Conservation (phyloP, 441 rosid genomes). For the Croton laevigatus region DNA sequence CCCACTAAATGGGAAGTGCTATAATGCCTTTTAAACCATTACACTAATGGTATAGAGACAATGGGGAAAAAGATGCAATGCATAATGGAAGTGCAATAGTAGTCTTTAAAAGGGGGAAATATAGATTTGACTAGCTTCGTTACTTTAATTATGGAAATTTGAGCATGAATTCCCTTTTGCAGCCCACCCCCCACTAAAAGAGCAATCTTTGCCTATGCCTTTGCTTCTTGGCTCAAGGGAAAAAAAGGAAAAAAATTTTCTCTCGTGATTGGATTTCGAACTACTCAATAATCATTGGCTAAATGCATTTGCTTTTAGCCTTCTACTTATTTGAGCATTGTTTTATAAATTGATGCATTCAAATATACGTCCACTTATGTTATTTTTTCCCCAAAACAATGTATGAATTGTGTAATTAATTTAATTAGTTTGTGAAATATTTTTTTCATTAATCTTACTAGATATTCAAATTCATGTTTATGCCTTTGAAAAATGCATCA, state of each 20-base stretch:
- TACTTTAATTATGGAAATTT: background rate
- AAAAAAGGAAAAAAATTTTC: background rate
- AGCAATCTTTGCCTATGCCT: background rate
- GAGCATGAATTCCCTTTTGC: slow-evolving; percentile 17
- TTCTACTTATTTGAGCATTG: background rate
- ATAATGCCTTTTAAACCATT: slow-evolving; percentile 15
- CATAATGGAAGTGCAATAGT: background rate
- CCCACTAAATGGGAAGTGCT: slow-evolving; percentile 28
- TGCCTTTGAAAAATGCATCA: too few species aligned
- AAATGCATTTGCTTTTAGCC: background rate
- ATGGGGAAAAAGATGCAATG: background rate
- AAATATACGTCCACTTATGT: background rate
- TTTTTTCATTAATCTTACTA: too few species aligned
- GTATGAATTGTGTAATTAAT: background rate
- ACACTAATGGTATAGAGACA: background rate
- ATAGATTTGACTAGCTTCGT: too few species aligned
- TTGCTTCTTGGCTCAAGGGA: slow-evolving; percentile 33
- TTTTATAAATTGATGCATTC: background rate
- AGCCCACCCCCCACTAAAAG: slow-evolving; percentile 24
- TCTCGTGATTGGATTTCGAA: slow-evolving; percentile 15
- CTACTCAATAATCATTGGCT: background rate
- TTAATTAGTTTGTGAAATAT: too few species aligned
- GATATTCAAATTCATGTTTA: too few species aligned
- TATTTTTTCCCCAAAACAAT: background rate
- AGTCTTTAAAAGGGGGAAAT: too few species aligned